Percentiles rank a stretch among this genome's conserved stretches.
phyloP scores from a whole-genome alignment of 345 rosid species.

The Acer negundo region DNA sequence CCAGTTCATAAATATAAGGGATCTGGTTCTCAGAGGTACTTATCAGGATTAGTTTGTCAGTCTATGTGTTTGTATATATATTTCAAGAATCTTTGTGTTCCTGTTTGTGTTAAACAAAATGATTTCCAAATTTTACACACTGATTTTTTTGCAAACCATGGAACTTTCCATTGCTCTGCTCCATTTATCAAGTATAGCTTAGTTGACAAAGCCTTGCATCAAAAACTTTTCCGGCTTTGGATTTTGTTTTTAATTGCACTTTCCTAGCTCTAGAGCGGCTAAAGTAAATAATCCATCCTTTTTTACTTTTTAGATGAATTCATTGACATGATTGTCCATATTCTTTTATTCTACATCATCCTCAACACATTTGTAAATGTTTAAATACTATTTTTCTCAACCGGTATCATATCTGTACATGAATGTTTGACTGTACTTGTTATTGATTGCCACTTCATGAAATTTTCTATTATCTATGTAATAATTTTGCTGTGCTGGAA shows the following conservation, averaged over 20 bases:
- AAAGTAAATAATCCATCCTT: not conserved
- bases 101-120: not conserved
- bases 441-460: not conserved
- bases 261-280: not conserved
- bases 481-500: not conserved
- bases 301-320: not conserved
- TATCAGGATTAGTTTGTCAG: not conserved
- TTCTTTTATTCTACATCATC: not conserved
- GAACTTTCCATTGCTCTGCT: not conserved
- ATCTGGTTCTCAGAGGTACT: conserved; percentile 49
- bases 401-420: not conserved
- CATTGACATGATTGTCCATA: not conserved
- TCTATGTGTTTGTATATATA: not conserved
- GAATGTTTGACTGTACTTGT: not conserved
- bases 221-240: not conserved
- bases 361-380: not conserved
- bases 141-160: not conserved
- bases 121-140: not conserved
- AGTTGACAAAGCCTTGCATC: not conserved
- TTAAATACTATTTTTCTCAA: not conserved
- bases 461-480: not conserved
- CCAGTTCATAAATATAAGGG: conserved; percentile 87
- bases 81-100: not conserved
- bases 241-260: not conserved
- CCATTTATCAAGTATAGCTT: not conserved